Evolutionary conservation across 179 eudicot species (phyloP), one percentile per base, ranked within the genome.

Genomic region (Silene vulgaris): DNA sequence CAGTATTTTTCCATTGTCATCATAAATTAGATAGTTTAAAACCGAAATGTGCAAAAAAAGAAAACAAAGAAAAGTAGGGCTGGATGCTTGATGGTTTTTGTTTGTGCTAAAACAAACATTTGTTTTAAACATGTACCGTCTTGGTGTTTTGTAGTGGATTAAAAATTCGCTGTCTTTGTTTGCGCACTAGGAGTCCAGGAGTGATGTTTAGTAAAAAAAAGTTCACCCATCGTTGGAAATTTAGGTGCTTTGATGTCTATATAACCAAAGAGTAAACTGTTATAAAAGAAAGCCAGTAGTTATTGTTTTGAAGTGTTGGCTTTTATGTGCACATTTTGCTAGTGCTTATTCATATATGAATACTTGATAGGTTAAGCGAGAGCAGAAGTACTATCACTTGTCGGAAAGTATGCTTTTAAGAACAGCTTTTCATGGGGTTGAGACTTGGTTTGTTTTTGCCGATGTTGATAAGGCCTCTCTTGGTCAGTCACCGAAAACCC

Each of bases 381-480:
- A 80, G 76, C 85, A 82, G 32, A 52, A 71, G 60, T 85, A 79
- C 72, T 92, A 90, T 88, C 86, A 84, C 86, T 83, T 92, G 17
- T 73, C 85, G 8, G 90, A 87, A 67, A 76, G 86, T 7, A 83
- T 90, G 93, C 80, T 76, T 50, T 83, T 90, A 76, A 82, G 69
- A 74, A 77, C 80, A 65, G 91, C 87, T 23, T 90, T 92, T 79
- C 64, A 66, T 32, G 84, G 89, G 75, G 73, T 66, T 5, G 75
- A 79, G 57, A 72, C 68, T 66, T 90, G 96, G 91, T 89, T 86
- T 76, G 81, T 90, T 2, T 82, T 77, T 77, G 92, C 82, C 43
- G 89, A 88, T 64, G 81, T 75, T 65, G 72, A 75, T 78, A 17
- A 62, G 68, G 65, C 37, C 48, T 40, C 48, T 40, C 48, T 40